phyloP scores from a whole-genome alignment of 2,329 filamentous ascomycete species.

The Acrocalymma vagum region DNA sequence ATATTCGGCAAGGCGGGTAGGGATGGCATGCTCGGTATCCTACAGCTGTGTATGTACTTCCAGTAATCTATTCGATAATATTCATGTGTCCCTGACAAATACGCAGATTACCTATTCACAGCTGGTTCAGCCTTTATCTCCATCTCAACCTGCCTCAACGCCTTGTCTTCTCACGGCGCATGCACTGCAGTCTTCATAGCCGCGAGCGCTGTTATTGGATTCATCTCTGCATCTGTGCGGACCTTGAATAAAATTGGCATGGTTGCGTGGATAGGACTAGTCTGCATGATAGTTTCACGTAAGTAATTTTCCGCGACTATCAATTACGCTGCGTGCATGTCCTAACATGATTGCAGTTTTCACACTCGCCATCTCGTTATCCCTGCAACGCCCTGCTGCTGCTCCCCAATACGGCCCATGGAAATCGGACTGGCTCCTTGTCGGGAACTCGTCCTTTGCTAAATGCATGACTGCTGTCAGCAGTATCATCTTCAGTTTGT shows the following conservation, averaged over 20 bases:
- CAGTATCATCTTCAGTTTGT: conserved; percentile 10
- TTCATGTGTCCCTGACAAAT: too few species aligned
- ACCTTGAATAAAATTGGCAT: conserved; percentile 12
- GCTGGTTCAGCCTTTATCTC: too few species aligned
- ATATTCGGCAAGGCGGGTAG: too few species aligned
- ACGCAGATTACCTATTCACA: too few species aligned
- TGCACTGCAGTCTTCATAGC: conserved; percentile 29
- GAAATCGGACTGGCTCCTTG: conserved; percentile 9
- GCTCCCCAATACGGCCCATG: conserved; percentile 19
- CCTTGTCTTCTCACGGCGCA: conserved; percentile 60
- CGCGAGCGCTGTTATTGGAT: conserved; percentile 33
- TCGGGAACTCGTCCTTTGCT: conserved; percentile 11
- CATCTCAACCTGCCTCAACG: conserved; percentile 26
- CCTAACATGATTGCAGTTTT: conserved; percentile 19
- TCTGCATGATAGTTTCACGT: conserved; percentile 4
- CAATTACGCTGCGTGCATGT: not conserved
- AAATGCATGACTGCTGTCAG: conserved; percentile 13
- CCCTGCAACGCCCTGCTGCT: conserved; percentile 22
- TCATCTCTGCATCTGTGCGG: conserved; percentile 12
- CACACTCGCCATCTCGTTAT: conserved; percentile 22
- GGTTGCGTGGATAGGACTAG: conserved; percentile 20
- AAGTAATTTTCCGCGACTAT: not conserved
- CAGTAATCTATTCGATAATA: too few species aligned
- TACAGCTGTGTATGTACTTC: too few species aligned
- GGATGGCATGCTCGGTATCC: too few species aligned